phyloP scores from a whole-genome alignment of 257 asterid species.

The Solanum pimpinellifolium region DNA sequence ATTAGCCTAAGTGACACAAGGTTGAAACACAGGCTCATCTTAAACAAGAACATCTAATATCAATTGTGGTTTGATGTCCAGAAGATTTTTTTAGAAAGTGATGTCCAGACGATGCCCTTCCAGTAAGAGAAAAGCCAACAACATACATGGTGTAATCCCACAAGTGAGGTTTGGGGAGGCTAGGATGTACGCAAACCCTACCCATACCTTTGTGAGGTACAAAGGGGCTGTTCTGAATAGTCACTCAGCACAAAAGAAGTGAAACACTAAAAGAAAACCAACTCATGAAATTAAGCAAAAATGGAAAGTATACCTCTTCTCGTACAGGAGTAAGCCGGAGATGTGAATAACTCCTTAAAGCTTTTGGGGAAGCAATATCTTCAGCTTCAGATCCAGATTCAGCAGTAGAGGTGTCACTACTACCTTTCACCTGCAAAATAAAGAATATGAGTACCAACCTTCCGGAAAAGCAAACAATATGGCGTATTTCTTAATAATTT shows the following conservation, averaged over 20 bases:
- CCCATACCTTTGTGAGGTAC: background rate
- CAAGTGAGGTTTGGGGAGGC: background rate
- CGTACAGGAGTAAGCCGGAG: slow-evolving; percentile 96
- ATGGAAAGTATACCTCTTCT: slow-evolving; percentile 58
- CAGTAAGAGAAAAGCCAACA: background rate
- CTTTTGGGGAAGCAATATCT: slow-evolving; percentile 93
- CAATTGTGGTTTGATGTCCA: background rate
- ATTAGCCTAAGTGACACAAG: background rate
- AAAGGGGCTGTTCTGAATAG: background rate
- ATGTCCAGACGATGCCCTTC: background rate
- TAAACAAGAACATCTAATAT: background rate
- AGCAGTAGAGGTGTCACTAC: slow-evolving; percentile 94
- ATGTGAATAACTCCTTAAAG: slow-evolving; percentile 70
- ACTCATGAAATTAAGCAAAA: background rate
- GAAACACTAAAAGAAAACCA: background rate
- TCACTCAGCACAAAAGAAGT: background rate
- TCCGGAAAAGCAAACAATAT: background rate
- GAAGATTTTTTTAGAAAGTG: background rate
- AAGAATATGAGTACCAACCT: background rate
- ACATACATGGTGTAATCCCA: background rate
- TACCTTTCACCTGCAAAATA: slow-evolving; percentile 55
- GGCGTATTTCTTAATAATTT: background rate
- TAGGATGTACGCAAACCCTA: background rate
- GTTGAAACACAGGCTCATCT: background rate
- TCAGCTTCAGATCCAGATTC: slow-evolving; percentile 99